These are phyloP conservation scores for Gymnopilus dilepis DNA, from an alignment of 768 basidiomycete species.

Conservation along the genomic window DNA sequence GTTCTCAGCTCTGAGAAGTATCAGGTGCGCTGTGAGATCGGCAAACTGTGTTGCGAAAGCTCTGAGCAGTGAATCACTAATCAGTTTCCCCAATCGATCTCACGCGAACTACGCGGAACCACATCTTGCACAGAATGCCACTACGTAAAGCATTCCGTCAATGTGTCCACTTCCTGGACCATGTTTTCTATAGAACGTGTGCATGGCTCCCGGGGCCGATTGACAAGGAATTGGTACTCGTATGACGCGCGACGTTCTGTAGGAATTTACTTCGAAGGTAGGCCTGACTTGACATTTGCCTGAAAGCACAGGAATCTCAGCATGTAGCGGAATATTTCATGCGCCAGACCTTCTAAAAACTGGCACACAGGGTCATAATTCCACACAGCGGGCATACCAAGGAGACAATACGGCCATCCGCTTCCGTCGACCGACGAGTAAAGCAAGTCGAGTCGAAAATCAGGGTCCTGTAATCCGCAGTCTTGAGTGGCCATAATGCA, in stretches of 20 bases:
- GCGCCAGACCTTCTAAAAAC: neutral
- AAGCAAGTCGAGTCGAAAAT: neutral
- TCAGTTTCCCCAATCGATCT: constrained; percentile 12
- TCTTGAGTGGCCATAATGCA: neutral
- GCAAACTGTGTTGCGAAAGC: neutral
- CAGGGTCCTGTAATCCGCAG: constrained; percentile 12
- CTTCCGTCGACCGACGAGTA: constrained; percentile 12
- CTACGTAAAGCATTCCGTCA: constrained; percentile 9
- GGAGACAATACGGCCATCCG: constrained; percentile 12
- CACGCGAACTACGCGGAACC: constrained; percentile 20
- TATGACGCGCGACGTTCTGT: neutral
- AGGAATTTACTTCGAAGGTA: neutral
- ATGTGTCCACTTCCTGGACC: neutral
- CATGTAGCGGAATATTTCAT: neutral
- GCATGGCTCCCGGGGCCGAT: constrained; percentile 9
- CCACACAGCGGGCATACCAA: constrained; percentile 1
- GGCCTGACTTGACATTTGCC: neutral
- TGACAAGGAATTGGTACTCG: neutral
- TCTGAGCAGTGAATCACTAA: neutral
- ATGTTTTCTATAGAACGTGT: neutral
- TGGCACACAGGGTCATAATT: neutral
- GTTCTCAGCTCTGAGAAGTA: constrained; percentile 9
- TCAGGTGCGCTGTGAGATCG: constrained; percentile 14
- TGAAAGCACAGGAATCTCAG: neutral
- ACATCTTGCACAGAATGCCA: constrained; percentile 5